Percentiles rank a stretch among this genome's conserved stretches.
Evolutionary conservation across 2,329 filamentous ascomycete species (phyloP).

Genomic region (Beauveria sp.): DNA sequence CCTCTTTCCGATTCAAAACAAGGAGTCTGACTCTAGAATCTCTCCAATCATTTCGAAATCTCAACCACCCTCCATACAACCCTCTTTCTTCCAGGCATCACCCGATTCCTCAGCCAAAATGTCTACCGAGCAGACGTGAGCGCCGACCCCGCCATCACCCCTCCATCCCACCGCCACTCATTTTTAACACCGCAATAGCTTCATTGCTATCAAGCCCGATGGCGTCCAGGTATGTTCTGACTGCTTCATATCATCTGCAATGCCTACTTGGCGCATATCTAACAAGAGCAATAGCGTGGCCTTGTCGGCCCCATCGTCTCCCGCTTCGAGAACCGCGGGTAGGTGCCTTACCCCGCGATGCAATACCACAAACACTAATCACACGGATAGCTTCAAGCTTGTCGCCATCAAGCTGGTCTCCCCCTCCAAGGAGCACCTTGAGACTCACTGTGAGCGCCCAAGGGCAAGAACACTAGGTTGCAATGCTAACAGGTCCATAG

Average conservation of each 20-base stretch:
- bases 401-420: slow-evolving; percentile 92
- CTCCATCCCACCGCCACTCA: slow-evolving; percentile 12
- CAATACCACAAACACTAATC: slow-evolving; percentile 1
- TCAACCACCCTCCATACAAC: slow-evolving; percentile 20
- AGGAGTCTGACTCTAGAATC: slow-evolving; percentile 17
- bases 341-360: slow-evolving; percentile 26
- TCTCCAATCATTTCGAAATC: slow-evolving; percentile 21
- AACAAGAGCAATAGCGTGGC: slow-evolving; percentile 61
- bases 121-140: slow-evolving; percentile 80
- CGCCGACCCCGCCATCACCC: slow-evolving; percentile 29
- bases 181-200: slow-evolving; percentile 50
- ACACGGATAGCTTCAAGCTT: slow-evolving; percentile 76
- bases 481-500: slow-evolving; percentile 31
- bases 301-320: slow-evolving; percentile 95
- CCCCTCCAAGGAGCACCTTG: slow-evolving; percentile 88
- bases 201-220: slow-evolving; percentile 99
- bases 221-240: slow-evolving; percentile 77
- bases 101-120: slow-evolving; percentile 41
- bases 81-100: slow-evolving; percentile 22
- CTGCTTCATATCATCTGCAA: not conserved
- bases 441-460: slow-evolving; percentile 71
- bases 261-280: slow-evolving; percentile 12
- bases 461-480: not conserved
- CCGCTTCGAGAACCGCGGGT: slow-evolving; percentile 96
- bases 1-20: slow-evolving; percentile 22